phyloP scores from a whole-genome alignment of 164 flowering plant species.

The Annona squamosa region DNA sequence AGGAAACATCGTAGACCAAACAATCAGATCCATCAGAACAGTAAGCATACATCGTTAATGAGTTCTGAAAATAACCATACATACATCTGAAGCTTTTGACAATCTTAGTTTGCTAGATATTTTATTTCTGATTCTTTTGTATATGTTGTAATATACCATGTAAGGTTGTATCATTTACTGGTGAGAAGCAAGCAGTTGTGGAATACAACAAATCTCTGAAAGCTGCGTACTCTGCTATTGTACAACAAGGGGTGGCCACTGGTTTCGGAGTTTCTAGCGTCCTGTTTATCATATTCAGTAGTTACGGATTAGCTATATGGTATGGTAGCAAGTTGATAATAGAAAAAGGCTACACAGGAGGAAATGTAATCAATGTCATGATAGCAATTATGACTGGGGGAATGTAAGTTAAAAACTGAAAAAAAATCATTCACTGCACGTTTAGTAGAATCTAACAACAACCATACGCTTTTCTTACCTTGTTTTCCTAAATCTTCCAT shows the following conservation, averaged over 20 bases:
- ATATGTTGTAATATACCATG: not conserved
- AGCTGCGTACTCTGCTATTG: not conserved
- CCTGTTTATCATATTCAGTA: constrained; percentile 5
- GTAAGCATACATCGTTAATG: not conserved
- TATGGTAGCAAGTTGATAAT: constrained; percentile 6
- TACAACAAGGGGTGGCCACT: constrained; percentile 1
- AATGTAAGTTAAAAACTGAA: constrained; percentile 35
- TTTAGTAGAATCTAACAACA: no score
- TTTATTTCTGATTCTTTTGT: not conserved
- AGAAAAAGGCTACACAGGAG: constrained; percentile 7
- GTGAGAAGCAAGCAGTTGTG: constrained; percentile 6
- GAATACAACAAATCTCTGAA: constrained; percentile 1
- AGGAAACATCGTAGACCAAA: constrained; percentile 3
- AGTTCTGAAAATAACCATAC: not conserved
- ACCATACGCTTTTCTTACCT: not conserved
- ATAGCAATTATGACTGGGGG: constrained; percentile 27
- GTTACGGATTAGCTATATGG: constrained; percentile 6
- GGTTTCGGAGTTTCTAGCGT: constrained; percentile 4
- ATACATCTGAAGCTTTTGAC: not conserved
- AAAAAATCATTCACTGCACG: not conserved
- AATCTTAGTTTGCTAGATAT: not conserved
- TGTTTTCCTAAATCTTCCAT: not conserved
- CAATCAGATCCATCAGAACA: constrained; percentile 3
- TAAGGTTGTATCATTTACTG: constrained; percentile 8
- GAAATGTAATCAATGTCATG: constrained; percentile 6